Conservation (phyloP, 2,329 filamentous ascomycete genomes). For the Coniochaeta hoffmannii region DNA sequence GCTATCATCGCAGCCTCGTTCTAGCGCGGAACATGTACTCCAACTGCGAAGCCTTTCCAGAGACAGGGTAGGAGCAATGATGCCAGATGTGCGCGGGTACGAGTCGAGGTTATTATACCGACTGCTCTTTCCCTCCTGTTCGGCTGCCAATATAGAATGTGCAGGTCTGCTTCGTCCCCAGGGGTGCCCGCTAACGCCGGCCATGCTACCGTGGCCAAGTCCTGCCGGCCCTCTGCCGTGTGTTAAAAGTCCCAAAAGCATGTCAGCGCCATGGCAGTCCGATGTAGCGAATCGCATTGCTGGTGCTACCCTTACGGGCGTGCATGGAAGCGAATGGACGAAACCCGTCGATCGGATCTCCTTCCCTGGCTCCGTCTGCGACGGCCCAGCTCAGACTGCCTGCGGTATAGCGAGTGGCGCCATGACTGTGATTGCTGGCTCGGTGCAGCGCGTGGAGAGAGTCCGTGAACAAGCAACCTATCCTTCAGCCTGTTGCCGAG, state of each 20-base stretch:
- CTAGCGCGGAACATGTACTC: no score
- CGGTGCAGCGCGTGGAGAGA: constrained; percentile 13
- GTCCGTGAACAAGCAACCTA: constrained; percentile 9
- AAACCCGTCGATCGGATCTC: neutral
- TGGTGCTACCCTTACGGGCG: neutral
- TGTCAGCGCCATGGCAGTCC: neutral
- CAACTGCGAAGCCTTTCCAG: neutral
- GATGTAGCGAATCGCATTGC: no score
- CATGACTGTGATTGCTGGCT: neutral
- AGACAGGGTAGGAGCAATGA: neutral
- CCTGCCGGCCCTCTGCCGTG: neutral
- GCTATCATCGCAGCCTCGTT: no score
- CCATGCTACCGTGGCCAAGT: neutral
- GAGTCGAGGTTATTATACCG: neutral
- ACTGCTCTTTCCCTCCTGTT: neutral
- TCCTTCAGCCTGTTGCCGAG: constrained; percentile 6
- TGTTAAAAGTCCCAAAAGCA: neutral
- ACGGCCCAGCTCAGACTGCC: neutral
- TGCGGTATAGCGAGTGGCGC: neutral
- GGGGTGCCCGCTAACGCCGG: neutral
- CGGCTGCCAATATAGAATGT: neutral
- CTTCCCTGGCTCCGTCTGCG: neutral
- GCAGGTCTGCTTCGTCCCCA: no score
- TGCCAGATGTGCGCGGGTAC: neutral
- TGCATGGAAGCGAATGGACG: neutral